A percentile compares a stretch with the other conserved stretches of the same genome.
These are phyloP conservation scores for Selenicereus undatus DNA, from an alignment of 148 eudicot genomes.

Conservation along the genomic window DNA sequence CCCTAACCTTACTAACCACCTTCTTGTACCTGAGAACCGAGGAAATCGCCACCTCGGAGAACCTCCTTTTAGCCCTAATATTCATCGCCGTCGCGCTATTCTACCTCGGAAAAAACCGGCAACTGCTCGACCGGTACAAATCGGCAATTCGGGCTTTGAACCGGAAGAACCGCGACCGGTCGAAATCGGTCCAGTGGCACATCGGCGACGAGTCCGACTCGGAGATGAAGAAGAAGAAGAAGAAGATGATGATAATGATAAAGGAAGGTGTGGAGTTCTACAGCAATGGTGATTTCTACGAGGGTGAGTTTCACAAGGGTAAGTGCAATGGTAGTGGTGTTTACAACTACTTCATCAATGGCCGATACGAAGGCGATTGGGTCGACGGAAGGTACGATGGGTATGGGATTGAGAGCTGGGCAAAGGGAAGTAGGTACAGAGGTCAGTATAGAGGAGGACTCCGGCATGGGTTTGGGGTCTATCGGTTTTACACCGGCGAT, in stretches of 20 bases:
- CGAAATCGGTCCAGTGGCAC: constrained; percentile 69
- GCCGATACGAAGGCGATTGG: constrained; percentile 97
- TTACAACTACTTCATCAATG: constrained; percentile 61
- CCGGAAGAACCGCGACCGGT: constrained; percentile 18
- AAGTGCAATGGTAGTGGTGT: constrained; percentile 83
- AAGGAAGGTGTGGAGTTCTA: constrained; percentile 71
- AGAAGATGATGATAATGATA: background rate
- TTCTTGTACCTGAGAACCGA: constrained; percentile 37
- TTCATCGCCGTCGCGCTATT: constrained; percentile 53
- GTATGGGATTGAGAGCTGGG: constrained; percentile 89
- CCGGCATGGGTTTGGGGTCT: constrained; percentile 79
- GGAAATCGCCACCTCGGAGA: constrained; percentile 53
- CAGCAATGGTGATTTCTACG: constrained; percentile 80
- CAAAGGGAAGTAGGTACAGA: constrained; percentile 67
- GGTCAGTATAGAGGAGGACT: constrained; percentile 76
- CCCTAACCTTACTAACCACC: constrained; percentile 34
- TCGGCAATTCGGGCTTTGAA: constrained; percentile 16
- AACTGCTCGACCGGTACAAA: constrained; percentile 23
- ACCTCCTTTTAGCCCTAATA: constrained; percentile 45
- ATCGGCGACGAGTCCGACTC: constrained; percentile 41
- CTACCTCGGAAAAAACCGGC: constrained; percentile 46
- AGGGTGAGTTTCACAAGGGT: constrained; percentile 85
- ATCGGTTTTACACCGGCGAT: constrained; percentile 77
- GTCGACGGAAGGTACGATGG: constrained; percentile 86
- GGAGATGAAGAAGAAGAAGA: background rate